These are phyloP conservation scores for Colletotrichum salicis DNA, from an alignment of 2,329 filamentous ascomycete species.

Conservation along the genomic window DNA sequence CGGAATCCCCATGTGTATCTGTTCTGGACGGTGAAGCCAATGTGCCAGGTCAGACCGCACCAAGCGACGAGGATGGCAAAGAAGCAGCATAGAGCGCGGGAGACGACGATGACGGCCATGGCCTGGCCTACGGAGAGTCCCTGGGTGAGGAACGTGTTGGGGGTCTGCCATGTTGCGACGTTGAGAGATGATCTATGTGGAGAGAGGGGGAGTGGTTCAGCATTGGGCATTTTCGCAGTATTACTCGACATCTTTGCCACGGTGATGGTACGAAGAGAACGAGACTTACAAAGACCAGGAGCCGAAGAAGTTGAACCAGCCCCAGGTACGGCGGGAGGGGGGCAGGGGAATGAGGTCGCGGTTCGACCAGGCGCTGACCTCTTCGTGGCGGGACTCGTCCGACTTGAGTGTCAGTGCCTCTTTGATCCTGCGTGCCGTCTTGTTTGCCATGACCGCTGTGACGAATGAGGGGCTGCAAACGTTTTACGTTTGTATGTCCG, in stretches of 20 bases:
- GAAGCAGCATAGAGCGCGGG: slow-evolving; percentile 51
- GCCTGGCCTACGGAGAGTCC: slow-evolving; percentile 59
- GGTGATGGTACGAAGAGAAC: too few species aligned
- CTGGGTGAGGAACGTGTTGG: slow-evolving; percentile 57
- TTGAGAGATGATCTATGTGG: slow-evolving; percentile 45
- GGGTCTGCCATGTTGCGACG: slow-evolving; percentile 58
- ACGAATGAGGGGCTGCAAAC: too few species aligned
- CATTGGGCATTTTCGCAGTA: background rate
- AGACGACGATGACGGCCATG: slow-evolving; percentile 58
- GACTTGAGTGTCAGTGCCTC: slow-evolving; percentile 49
- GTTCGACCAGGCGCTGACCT: slow-evolving; percentile 61
- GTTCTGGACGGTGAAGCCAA: slow-evolving; percentile 62
- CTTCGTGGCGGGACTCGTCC: slow-evolving; percentile 53
- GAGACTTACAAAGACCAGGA: slow-evolving; percentile 50
- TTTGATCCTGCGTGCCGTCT: slow-evolving; percentile 39
- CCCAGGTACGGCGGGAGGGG: slow-evolving; percentile 57
- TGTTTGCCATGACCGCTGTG: background rate
- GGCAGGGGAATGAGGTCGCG: slow-evolving; percentile 52
- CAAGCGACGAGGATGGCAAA: slow-evolving; percentile 58
- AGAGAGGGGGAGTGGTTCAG: background rate
- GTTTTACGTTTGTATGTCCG: background rate
- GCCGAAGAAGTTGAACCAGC: slow-evolving; percentile 57
- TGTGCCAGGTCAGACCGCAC: slow-evolving; percentile 60
- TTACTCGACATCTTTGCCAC: rapidly evolving
- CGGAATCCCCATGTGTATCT: slow-evolving; percentile 61